Conservation (phyloP, 1,139 yeast species). For the Saccharomyces uvarum region DNA sequence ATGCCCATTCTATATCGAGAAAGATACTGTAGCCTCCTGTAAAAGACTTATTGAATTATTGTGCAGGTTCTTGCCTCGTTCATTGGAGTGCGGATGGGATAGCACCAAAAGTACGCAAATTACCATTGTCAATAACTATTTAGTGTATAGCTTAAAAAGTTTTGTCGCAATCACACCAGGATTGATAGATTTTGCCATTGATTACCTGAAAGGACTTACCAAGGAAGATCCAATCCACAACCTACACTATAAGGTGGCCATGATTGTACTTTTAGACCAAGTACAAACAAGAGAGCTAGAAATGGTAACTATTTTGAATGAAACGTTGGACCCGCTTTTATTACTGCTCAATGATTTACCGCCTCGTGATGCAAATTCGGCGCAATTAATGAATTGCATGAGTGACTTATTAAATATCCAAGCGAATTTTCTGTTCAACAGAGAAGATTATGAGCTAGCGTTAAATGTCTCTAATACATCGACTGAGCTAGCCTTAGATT, state of each 20-base stretch:
- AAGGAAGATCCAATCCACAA: slow-evolving; percentile 42
- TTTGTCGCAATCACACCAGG: slow-evolving; percentile 54
- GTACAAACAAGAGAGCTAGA: slow-evolving; percentile 56
- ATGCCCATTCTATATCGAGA: slow-evolving; percentile 38
- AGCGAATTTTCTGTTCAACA: slow-evolving; percentile 59
- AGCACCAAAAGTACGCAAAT: slow-evolving; percentile 52
- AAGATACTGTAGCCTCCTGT: slow-evolving; percentile 37
- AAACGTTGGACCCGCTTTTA: slow-evolving; percentile 38
- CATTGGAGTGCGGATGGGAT: slow-evolving; percentile 57
- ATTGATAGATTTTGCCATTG: slow-evolving; percentile 50
- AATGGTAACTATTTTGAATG: slow-evolving; percentile 58
- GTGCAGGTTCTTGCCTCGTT: slow-evolving; percentile 58
- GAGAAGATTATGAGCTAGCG: slow-evolving; percentile 63
- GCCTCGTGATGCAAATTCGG: slow-evolving; percentile 9
- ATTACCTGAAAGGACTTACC: slow-evolving; percentile 42
- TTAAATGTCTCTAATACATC: slow-evolving; percentile 64
- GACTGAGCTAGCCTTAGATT: slow-evolving; percentile 75
- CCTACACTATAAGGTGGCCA: slow-evolving; percentile 46
- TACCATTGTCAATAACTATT: slow-evolving; percentile 58
- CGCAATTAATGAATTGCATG: slow-evolving; percentile 6
- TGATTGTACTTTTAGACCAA: slow-evolving; percentile 29
- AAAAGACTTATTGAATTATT: slow-evolving; percentile 52
- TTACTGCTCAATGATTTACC: slow-evolving; percentile 12
- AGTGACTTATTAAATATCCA: slow-evolving; percentile 44
- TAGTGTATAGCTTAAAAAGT: slow-evolving; percentile 67